phyloP scores from a whole-genome alignment of 768 basidiomycete species.

The Panus rudis region DNA sequence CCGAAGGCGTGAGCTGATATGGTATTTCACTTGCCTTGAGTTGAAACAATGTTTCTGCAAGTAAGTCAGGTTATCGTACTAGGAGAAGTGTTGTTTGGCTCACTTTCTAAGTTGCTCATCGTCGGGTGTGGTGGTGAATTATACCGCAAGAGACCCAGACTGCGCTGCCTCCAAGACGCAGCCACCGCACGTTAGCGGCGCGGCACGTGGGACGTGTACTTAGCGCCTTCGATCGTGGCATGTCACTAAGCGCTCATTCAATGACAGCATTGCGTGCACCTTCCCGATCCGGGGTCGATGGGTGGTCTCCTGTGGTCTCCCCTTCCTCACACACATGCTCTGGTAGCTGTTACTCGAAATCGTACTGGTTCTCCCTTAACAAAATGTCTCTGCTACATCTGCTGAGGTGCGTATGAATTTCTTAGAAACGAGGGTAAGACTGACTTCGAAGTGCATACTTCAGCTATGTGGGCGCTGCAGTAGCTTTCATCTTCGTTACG shows the following conservation, averaged over 20 bases:
- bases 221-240: no score
- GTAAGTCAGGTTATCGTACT: conserved; percentile 23
- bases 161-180: no score
- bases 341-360: conserved; percentile 4
- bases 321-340: conserved; percentile 5
- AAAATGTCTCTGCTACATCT: conserved; percentile 52
- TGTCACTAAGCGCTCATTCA: no score
- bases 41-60: conserved; percentile 92
- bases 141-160: no score
- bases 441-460: conserved; percentile 1
- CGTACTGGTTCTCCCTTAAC: background rate
- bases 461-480: conserved; percentile 70
- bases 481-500: conserved; percentile 85
- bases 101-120: conserved; percentile 89
- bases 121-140: background rate
- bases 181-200: no score
- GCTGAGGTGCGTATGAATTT: conserved; percentile 42
- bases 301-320: no score
- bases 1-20: background rate
- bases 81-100: conserved; percentile 25
- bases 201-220: no score
- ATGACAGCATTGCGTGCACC: no score
- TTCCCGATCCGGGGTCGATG: no score
- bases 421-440: conserved; percentile 4
- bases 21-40: conserved; percentile 62